Conservation (phyloP, 129 eudicot genomes). For the Helichrysum umbraculigerum region DNA sequence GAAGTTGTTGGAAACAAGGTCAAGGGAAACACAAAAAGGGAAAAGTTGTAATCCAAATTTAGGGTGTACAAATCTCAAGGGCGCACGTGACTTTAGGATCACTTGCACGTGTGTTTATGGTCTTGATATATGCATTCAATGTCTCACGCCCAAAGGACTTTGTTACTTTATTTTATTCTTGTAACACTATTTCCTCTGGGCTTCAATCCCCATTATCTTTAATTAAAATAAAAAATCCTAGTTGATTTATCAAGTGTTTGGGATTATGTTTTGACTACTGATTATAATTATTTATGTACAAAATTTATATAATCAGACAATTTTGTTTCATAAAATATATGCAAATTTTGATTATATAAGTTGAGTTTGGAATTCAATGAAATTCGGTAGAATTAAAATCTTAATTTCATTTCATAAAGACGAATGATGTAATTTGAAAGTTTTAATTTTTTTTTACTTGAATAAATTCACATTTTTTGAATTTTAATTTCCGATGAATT, state of each 20-base stretch:
- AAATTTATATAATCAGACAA: too few species aligned
- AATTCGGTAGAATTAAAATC: too few species aligned
- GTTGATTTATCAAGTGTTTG: neutral
- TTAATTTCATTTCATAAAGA: too few species aligned
- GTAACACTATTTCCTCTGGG: constrained; percentile 15
- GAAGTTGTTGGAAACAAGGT: constrained; percentile 41
- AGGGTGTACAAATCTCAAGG: constrained; percentile 39
- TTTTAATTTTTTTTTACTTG: too few species aligned
- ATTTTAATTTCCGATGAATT: too few species aligned
- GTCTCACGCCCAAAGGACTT: constrained; percentile 35
- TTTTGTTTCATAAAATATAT: neutral
- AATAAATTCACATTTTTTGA: too few species aligned
- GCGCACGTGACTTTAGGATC: constrained; percentile 38
- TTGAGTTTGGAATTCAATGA: too few species aligned
- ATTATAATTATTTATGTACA: constrained; percentile 16
- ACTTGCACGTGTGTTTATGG: constrained; percentile 43
- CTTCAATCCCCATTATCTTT: constrained; percentile 35
- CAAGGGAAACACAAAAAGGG: constrained; percentile 45
- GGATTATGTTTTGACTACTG: neutral
- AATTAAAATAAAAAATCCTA: neutral
- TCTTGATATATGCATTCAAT: constrained; percentile 37
- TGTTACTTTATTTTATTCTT: constrained; percentile 21
- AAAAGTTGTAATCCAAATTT: constrained; percentile 34
- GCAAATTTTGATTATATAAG: neutral
- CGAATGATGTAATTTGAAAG: too few species aligned